Conservation (phyloP, 1,284 basidiomycete genomes). For the Trichosporon sp. region DNA sequence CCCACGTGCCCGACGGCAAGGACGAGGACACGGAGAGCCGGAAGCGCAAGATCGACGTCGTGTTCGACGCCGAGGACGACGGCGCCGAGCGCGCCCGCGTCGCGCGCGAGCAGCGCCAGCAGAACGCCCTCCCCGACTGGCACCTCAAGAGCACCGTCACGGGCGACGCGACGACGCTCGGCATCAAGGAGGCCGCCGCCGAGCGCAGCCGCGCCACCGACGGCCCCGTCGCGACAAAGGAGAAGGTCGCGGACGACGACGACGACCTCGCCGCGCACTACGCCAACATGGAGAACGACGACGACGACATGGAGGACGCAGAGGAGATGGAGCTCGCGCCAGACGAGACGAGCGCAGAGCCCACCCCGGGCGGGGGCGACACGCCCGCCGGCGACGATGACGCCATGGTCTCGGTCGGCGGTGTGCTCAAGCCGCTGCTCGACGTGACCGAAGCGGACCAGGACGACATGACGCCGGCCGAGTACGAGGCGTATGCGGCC, state of each 20-base stretch:
- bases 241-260: constrained; percentile 24
- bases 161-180: constrained; percentile 81
- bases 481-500: constrained; percentile 39
- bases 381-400: constrained; percentile 3
- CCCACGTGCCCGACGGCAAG: constrained; percentile 59
- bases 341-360: constrained; percentile 1
- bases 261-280: constrained; percentile 33
- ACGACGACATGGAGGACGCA: constrained; percentile 21
- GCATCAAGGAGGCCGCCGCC: constrained; percentile 44
- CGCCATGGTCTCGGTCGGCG: constrained; percentile 33
- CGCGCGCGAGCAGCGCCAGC: constrained; percentile 73
- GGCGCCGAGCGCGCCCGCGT: constrained; percentile 66
- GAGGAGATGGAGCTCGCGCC: neutral
- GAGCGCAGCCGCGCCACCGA: constrained; percentile 6
- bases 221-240: neutral
- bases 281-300: constrained; percentile 29
- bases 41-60: constrained; percentile 58
- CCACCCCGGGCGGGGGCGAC: neutral
- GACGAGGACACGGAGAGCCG: constrained; percentile 3
- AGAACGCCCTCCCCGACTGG: constrained; percentile 90
- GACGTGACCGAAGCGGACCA: constrained; percentile 48
- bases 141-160: constrained; percentile 91
- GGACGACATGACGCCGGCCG: constrained; percentile 49
- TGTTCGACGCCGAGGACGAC: constrained; percentile 73
- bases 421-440: constrained; percentile 37